Percentiles rank a stretch among this genome's conserved stretches.
phyloP scores from a whole-genome alignment of 2,329 filamentous ascomycete genomes.

The Calcarisporium arbuscula region DNA sequence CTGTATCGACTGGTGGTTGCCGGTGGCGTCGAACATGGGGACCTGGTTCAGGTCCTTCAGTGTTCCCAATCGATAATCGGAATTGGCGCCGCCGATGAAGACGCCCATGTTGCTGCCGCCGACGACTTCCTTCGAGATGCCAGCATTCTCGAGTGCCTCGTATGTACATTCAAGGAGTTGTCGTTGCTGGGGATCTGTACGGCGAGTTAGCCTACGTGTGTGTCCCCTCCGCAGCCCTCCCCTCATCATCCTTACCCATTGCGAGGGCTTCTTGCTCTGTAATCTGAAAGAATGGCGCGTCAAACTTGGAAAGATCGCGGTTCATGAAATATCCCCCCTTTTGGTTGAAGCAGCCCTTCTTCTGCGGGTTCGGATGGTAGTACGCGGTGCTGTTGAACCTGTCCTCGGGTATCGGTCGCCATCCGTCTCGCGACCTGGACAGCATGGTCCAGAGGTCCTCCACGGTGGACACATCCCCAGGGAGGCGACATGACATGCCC shows the following conservation, averaged over 20 bases:
- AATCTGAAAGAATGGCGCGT: conserved; percentile 47
- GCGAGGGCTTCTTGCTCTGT: conserved; percentile 43
- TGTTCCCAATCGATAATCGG: conserved; percentile 41
- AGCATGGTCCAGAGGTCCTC: conserved; percentile 40
- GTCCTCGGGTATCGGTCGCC: conserved; percentile 34
- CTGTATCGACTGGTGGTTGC: conserved; percentile 44
- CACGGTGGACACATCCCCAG: conserved; percentile 33
- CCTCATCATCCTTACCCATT: conserved; percentile 26
- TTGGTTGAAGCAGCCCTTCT: conserved; percentile 32
- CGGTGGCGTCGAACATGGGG: conserved; percentile 46
- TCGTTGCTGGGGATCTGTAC: conserved; percentile 45
- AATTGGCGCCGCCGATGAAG: conserved; percentile 40
- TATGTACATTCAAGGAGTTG: conserved; percentile 47
- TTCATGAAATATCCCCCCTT: conserved; percentile 36
- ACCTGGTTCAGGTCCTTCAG: conserved; percentile 39
- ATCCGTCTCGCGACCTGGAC: conserved; percentile 33
- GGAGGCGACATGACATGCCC: conserved; percentile 41
- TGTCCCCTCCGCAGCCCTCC: too few relatives aligned
- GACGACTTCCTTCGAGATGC: conserved; percentile 39
- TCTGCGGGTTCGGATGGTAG: conserved; percentile 37
- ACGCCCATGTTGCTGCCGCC: conserved; percentile 43
- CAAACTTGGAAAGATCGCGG: conserved; percentile 39
- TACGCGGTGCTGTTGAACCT: conserved; percentile 39
- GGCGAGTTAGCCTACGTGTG: not conserved
- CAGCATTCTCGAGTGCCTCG: conserved; percentile 48